These are phyloP conservation scores for Salix suchowensis DNA, from an alignment of 345 rosid species.

Conservation along the genomic window DNA sequence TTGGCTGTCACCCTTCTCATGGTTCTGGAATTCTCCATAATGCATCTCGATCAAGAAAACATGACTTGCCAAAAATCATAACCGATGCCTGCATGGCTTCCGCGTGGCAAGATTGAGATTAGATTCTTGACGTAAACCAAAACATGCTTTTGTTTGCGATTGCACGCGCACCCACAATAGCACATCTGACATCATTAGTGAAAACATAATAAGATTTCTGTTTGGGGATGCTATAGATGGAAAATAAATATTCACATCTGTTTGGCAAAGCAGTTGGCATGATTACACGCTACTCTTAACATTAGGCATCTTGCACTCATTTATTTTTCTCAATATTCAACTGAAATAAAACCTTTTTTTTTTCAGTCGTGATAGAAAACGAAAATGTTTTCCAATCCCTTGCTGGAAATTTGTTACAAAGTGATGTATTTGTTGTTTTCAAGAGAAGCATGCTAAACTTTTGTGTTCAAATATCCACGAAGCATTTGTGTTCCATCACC, in stretches of 20 bases:
- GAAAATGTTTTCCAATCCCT: not conserved
- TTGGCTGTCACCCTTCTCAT: not conserved
- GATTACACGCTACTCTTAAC: not conserved
- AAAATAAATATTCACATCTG: not conserved
- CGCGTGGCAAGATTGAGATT: not conserved
- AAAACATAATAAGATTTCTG: not conserved
- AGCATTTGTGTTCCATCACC: not conserved
- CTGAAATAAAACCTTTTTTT: not conserved
- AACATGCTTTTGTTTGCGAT: not conserved
- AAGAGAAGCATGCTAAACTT: not conserved
- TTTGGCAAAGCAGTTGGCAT: not conserved
- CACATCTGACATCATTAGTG: not conserved
- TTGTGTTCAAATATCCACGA: not conserved
- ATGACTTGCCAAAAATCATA: not conserved
- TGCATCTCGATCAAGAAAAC: not conserved
- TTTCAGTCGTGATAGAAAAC: not conserved
- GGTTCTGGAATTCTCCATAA: not conserved
- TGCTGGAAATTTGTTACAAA: not conserved
- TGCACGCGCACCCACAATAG: not conserved
- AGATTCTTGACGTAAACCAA: not conserved
- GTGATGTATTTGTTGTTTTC: not conserved
- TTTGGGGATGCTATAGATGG: not conserved
- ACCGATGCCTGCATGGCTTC: not conserved
- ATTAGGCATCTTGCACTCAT: not conserved
- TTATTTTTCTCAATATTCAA: not conserved